phyloP scores from a whole-genome alignment of 106 monocot species.

The Dioscorea dumetorum region DNA sequence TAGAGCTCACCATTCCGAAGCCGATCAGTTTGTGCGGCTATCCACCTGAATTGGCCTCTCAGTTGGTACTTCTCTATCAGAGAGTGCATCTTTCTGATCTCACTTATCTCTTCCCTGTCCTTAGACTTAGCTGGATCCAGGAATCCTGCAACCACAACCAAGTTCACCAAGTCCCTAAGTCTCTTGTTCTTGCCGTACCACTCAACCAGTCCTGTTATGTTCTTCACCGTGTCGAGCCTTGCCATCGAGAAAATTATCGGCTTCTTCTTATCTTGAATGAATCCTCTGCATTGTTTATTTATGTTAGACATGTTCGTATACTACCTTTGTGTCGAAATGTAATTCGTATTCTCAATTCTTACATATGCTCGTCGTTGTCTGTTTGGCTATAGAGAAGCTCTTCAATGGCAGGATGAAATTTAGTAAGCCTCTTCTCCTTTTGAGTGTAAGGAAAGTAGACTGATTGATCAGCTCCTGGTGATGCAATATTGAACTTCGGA shows the following conservation, averaged over 20 bases:
- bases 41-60: conserved; percentile 86
- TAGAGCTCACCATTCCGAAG: conserved; percentile 84
- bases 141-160: conserved; percentile 85
- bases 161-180: conserved; percentile 78
- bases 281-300: conserved; percentile 40
- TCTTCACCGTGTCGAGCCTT: conserved; percentile 93
- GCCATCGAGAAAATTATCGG: conserved; percentile 99
- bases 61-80: conserved; percentile 75
- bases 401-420: conserved; percentile 62
- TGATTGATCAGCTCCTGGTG: conserved; percentile 90
- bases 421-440: conserved; percentile 63
- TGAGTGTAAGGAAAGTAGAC: conserved; percentile 91
- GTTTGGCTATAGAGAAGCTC: conserved; percentile 61
- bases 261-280: conserved; percentile 61
- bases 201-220: conserved; percentile 81
- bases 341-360: not conserved
- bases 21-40: conserved; percentile 78
- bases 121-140: conserved; percentile 79
- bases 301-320: not conserved
- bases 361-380: conserved; percentile 81
- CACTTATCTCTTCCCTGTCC: conserved; percentile 89
- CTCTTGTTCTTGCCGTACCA: conserved; percentile 89
- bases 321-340: not conserved
- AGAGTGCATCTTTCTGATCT: conserved; percentile 92
- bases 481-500: conserved; percentile 96